Evolutionary conservation across 768 basidiomycete species (phyloP).

Genomic region (Strobilomyces confusus): DNA sequence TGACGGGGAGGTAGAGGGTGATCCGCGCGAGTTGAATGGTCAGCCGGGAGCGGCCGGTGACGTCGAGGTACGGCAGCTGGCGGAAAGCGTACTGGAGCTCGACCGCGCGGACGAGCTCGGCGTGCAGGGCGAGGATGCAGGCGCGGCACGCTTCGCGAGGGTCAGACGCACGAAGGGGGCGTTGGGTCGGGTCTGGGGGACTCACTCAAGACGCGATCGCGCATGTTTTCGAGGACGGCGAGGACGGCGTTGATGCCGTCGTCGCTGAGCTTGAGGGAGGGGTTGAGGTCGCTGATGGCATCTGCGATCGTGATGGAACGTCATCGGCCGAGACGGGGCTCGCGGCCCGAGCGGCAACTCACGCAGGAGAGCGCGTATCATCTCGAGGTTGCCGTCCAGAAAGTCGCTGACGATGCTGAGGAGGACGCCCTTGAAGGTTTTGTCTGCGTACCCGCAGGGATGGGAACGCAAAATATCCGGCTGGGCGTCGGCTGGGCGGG

Average conservation of each 20-base stretch:
- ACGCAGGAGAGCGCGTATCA: conserved; percentile 75
- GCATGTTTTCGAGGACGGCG: conserved; percentile 60
- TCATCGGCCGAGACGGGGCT: background rate
- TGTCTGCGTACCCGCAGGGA: conserved; percentile 60
- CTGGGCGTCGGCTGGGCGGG: conserved; percentile 38
- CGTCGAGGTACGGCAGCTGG: conserved; percentile 71
- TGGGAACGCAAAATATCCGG: conserved; percentile 52
- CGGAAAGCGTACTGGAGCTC: conserved; percentile 78
- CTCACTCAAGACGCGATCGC: conserved; percentile 70
- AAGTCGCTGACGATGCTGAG: conserved; percentile 77
- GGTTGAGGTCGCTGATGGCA: conserved; percentile 76
- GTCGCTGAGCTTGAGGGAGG: conserved; percentile 69
- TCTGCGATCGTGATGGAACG: conserved; percentile 36
- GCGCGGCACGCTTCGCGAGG: conserved; percentile 77
- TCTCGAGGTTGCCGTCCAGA: conserved; percentile 82
- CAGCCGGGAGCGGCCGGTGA: conserved; percentile 69
- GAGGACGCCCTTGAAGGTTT: conserved; percentile 74
- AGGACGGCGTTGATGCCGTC: conserved; percentile 79
- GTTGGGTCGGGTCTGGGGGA: no score
- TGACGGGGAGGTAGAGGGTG: conserved; percentile 69
- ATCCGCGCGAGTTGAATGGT: conserved; percentile 76
- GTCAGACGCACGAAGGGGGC: no score
- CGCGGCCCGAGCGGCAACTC: no score
- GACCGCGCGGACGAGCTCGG: conserved; percentile 71
- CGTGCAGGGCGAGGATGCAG: conserved; percentile 69